phyloP scores from a whole-genome alignment of 257 asterid species.

The Hygrophila difformis region DNA sequence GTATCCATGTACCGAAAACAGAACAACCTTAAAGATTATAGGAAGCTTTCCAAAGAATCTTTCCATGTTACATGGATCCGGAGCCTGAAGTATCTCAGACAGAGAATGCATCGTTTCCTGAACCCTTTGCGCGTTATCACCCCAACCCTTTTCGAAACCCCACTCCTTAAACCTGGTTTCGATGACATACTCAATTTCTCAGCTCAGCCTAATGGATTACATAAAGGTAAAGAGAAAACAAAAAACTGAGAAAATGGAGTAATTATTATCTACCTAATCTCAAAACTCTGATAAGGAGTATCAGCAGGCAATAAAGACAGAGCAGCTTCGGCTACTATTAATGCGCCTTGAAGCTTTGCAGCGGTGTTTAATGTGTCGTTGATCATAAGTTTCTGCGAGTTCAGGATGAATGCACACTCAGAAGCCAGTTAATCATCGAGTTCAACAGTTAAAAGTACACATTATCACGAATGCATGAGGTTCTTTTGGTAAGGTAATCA shows the following conservation, averaged over 20 bases:
- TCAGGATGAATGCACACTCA: no score
- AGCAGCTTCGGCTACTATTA: slow-evolving; percentile 67
- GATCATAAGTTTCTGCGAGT: slow-evolving; percentile 70
- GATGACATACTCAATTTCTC: background rate
- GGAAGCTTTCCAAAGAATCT: slow-evolving; percentile 72
- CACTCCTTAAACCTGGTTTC: slow-evolving; percentile 62
- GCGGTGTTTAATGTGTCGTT: slow-evolving; percentile 61
- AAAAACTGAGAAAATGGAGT: background rate
- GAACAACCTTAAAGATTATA: slow-evolving; percentile 55
- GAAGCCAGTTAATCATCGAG: no score
- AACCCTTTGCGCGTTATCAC: slow-evolving; percentile 75
- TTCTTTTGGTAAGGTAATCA: no score
- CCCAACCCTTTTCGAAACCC: slow-evolving; percentile 97
- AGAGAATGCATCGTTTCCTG: slow-evolving; percentile 60
- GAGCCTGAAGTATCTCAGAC: slow-evolving; percentile 79
- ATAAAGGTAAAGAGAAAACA: background rate
- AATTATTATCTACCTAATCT: slow-evolving; percentile 57
- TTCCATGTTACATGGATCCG: slow-evolving; percentile 56
- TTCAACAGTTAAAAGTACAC: no score
- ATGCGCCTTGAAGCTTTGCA: slow-evolving; percentile 61
- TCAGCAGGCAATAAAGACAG: slow-evolving; percentile 48
- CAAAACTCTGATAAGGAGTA: slow-evolving; percentile 61
- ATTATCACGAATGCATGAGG: no score
- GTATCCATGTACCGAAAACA: slow-evolving; percentile 81
- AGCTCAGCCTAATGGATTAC: background rate